A percentile compares a stretch with the other conserved stretches of the same genome.
Evolutionary conservation across 495 filamentous ascomycete species (phyloP).

Genomic region (Hypoxylon lienhwacheense): DNA sequence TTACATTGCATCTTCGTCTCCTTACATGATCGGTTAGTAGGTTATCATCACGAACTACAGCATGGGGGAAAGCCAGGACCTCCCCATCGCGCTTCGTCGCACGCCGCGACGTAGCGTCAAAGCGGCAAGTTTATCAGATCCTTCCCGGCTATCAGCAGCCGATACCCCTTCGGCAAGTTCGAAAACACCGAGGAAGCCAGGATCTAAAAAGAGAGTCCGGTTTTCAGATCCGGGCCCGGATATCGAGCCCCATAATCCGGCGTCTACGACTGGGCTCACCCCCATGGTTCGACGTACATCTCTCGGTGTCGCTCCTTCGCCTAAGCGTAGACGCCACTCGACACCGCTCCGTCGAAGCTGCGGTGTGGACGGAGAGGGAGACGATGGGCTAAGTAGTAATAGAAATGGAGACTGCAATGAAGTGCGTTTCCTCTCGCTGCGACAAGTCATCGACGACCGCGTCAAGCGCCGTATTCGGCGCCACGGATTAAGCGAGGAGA

Average conservation of each 20-base stretch:
- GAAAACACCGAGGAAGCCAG: slow-evolving; percentile 34
- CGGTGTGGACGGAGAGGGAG: slow-evolving; percentile 13
- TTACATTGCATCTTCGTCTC: slow-evolving; percentile 4
- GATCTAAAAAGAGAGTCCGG: slow-evolving; percentile 64
- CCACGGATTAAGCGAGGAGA: slow-evolving; percentile 73
- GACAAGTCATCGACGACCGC: slow-evolving; percentile 70
- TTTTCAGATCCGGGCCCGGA: slow-evolving; percentile 71
- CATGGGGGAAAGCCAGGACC: slow-evolving; percentile 30
- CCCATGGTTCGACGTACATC: slow-evolving; percentile 65
- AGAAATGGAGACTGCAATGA: slow-evolving; percentile 37
- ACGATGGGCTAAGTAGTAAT: slow-evolving; percentile 38
- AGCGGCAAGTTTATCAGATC: slow-evolving; percentile 5
- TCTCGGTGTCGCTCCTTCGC: slow-evolving; percentile 46
- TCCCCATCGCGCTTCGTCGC: slow-evolving; percentile 40
- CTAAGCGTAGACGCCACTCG: slow-evolving; percentile 50
- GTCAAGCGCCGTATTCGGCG: slow-evolving; percentile 70
- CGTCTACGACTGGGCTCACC: slow-evolving; percentile 64
- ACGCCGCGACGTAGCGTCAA: slow-evolving; percentile 17
- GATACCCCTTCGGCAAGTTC: slow-evolving; percentile 2
- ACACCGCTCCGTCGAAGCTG: slow-evolving; percentile 36
- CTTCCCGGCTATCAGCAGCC: slow-evolving; percentile 25
- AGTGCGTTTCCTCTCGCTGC: slow-evolving; percentile 62
- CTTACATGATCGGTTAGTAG: slow-evolving; percentile 10
- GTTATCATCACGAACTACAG: slow-evolving; percentile 5
- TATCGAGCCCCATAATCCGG: slow-evolving; percentile 17